Percentiles rank a stretch among this genome's conserved stretches.
Evolutionary conservation across 2,329 filamentous ascomycete species (phyloP).

Genomic region (Thelonectria rubi): DNA sequence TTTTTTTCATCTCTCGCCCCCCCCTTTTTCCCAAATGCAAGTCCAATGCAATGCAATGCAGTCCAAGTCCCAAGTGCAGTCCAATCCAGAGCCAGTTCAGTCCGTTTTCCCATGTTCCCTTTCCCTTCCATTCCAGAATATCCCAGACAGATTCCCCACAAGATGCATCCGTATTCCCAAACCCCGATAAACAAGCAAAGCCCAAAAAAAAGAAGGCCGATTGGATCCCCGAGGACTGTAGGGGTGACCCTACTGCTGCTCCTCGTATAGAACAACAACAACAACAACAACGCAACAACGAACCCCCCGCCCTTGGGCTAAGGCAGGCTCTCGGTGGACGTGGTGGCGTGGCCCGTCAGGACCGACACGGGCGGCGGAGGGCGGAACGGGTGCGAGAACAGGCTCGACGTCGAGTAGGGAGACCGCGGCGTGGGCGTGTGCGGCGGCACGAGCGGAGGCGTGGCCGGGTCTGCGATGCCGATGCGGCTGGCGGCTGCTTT

Average conservation of each 20-base stretch:
- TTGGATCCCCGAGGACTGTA: background rate
- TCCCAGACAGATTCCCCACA: conserved; percentile 3
- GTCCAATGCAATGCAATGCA: background rate
- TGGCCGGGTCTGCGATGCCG: conserved; percentile 52
- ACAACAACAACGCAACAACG: background rate
- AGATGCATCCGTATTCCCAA: conserved; percentile 14
- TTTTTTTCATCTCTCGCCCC: too few species aligned
- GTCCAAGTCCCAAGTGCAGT: too few species aligned
- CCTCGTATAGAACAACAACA: background rate
- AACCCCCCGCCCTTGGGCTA: conserved; percentile 9
- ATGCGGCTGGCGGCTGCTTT: conserved; percentile 61
- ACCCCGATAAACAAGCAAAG: background rate
- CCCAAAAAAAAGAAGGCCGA: background rate
- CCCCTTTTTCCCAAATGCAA: background rate
- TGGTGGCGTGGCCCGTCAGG: conserved; percentile 33
- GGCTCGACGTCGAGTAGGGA: conserved; percentile 37
- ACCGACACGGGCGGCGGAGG: conserved; percentile 34
- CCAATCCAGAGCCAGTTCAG: too few species aligned
- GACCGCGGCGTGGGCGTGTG: conserved; percentile 37
- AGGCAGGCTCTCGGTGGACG: conserved; percentile 39
- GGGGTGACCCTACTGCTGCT: too few species aligned
- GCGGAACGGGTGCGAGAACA: conserved; percentile 38
- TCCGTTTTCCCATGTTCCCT: too few species aligned
- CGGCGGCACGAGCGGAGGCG: conserved; percentile 15
- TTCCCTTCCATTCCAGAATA: background rate